Percentiles rank a stretch among this genome's conserved stretches.
Conservation (phyloP, 1,139 yeast genomes). For the Geotrichum europaeum region DNA sequence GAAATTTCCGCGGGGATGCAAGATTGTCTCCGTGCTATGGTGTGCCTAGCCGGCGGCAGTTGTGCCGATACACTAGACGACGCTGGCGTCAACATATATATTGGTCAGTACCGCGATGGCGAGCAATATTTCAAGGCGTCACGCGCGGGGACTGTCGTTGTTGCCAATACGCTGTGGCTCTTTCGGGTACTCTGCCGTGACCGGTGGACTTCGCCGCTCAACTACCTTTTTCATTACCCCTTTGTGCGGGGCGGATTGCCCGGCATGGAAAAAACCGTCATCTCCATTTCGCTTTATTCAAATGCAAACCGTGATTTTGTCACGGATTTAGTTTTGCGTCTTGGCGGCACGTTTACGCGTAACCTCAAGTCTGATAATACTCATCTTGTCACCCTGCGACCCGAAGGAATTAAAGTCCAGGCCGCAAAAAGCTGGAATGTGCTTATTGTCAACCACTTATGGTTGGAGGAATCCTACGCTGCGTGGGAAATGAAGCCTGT, state of each 20-base stretch:
- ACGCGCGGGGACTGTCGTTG: constrained; percentile 31
- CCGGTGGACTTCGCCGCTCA: constrained; percentile 52
- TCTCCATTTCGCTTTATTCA: constrained; percentile 72
- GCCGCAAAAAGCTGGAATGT: constrained; percentile 65
- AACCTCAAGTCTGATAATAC: constrained; percentile 56
- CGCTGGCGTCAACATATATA: background rate
- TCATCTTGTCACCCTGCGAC: constrained; percentile 62
- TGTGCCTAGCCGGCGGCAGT: constrained; percentile 29
- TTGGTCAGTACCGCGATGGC: constrained; percentile 3
- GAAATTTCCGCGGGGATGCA: background rate
- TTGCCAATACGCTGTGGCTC: constrained; percentile 74
- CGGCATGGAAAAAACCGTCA: constrained; percentile 46
- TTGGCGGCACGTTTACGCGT: constrained; percentile 76
- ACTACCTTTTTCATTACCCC: constrained; percentile 66
- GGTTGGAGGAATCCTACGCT: constrained; percentile 82
- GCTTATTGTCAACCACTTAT: constrained; percentile 64
- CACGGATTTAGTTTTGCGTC: constrained; percentile 52
- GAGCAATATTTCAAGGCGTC: constrained; percentile 26
- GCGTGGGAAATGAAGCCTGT: constrained; percentile 51
- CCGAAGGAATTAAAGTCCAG: constrained; percentile 65
- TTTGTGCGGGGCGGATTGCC: constrained; percentile 49
- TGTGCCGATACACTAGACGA: constrained; percentile 28
- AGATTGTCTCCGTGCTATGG: constrained; percentile 1
- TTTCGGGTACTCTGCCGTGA: constrained; percentile 55
- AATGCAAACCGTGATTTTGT: constrained; percentile 79